These are phyloP conservation scores for Fraxinus americana DNA, from an alignment of 257 asterid genomes.

Conservation along the genomic window DNA sequence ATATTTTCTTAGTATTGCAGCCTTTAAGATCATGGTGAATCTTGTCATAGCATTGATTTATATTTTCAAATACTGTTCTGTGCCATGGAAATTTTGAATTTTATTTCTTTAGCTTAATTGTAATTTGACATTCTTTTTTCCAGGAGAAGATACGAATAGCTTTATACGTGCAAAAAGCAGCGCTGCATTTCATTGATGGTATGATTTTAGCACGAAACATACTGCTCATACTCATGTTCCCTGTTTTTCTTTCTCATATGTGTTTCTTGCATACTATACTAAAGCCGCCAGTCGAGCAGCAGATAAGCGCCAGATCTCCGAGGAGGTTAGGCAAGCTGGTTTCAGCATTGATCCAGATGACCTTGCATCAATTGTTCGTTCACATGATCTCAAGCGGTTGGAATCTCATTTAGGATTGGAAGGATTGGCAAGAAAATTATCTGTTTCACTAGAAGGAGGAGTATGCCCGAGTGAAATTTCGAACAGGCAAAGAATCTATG, in stretches of 20 bases:
- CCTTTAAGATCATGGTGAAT: too few species aligned
- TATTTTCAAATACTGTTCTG: background rate
- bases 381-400: conserved; percentile 55
- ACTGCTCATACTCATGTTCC: background rate
- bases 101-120: background rate
- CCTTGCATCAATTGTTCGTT: conserved; percentile 65
- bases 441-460: conserved; percentile 57
- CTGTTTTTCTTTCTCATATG: conserved; percentile 20
- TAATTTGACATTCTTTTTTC: conserved; percentile 2
- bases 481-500: conserved; percentile 47
- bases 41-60: too few species aligned
- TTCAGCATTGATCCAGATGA: conserved; percentile 63
- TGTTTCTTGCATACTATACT: conserved; percentile 25
- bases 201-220: conserved; percentile 10
- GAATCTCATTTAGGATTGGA: conserved; percentile 58
- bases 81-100: background rate
- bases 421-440: conserved; percentile 54
- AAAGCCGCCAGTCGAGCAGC: conserved; percentile 43
- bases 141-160: conserved; percentile 79
- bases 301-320: conserved; percentile 37
- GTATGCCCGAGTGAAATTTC: conserved; percentile 45
- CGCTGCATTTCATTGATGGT: conserved; percentile 78
- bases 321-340: conserved; percentile 59
- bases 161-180: conserved; percentile 77
- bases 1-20: too few species aligned